phyloP scores from a whole-genome alignment of 805 yeast species.

The Nadsonia fulvescens region DNA sequence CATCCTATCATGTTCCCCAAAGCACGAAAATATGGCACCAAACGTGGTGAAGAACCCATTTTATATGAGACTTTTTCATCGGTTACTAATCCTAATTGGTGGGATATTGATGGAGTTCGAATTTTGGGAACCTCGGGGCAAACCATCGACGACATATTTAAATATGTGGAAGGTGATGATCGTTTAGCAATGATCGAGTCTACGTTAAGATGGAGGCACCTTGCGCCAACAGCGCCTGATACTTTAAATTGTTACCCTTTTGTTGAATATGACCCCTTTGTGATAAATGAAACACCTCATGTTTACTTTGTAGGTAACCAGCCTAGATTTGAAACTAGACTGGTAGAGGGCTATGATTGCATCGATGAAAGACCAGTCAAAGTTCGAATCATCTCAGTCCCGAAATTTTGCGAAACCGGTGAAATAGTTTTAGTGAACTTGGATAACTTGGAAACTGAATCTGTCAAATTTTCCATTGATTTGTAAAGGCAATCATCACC shows the following conservation, averaged over 20 bases:
- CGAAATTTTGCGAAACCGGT: slow-evolving; percentile 50
- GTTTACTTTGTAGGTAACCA: slow-evolving; percentile 81
- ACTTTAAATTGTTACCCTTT: slow-evolving; percentile 84
- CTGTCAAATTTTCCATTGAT: slow-evolving; percentile 25
- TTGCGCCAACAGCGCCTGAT: slow-evolving; percentile 92
- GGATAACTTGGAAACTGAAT: slow-evolving; percentile 34
- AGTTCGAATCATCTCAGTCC: slow-evolving; percentile 47
- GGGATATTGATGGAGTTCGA: slow-evolving; percentile 36
- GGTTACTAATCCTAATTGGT: slow-evolving; percentile 61
- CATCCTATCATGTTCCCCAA: slow-evolving; percentile 52
- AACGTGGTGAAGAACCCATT: too few species aligned
- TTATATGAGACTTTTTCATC: slow-evolving; percentile 25
- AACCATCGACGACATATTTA: slow-evolving; percentile 57
- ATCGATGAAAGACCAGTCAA: slow-evolving; percentile 17
- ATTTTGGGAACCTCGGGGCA: slow-evolving; percentile 73
- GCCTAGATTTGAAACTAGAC: slow-evolving; percentile 29
- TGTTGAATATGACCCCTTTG: slow-evolving; percentile 60
- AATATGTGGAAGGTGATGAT: slow-evolving; percentile 33
- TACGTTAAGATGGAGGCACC: slow-evolving; percentile 66
- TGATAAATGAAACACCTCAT: slow-evolving; percentile 62
- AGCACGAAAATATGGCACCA: slow-evolving; percentile 25
- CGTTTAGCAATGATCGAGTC: slow-evolving; percentile 42
- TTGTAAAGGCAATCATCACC: too few species aligned
- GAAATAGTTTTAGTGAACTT: slow-evolving; percentile 45
- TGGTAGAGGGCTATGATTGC: slow-evolving; percentile 21